Percentiles rank a stretch among this genome's conserved stretches.
phyloP scores from a whole-genome alignment of 371 early-diverging fungal genomes.

The Mucor indicus region DNA sequence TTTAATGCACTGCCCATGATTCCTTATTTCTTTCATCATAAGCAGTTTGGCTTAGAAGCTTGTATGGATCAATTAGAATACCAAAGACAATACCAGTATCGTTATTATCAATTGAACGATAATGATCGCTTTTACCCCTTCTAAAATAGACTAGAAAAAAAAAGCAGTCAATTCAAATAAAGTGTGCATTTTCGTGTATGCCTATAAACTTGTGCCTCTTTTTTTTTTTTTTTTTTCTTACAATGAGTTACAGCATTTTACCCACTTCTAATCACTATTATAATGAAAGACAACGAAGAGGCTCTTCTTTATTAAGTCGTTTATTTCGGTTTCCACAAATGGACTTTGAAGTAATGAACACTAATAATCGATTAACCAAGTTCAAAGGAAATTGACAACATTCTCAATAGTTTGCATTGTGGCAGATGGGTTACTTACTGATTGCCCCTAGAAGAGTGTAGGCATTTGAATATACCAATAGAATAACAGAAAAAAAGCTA shows the following conservation, averaged over 20 bases:
- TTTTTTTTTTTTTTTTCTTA: too few relatives aligned
- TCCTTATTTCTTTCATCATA: constrained; percentile 23
- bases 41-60: constrained; percentile 21
- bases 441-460: constrained; percentile 87
- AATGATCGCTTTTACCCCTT: not conserved
- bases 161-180: too few relatives aligned
- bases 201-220: too few relatives aligned
- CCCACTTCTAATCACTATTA: not conserved
- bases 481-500: constrained; percentile 56
- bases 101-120: not conserved
- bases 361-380: not conserved
- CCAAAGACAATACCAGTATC: not conserved
- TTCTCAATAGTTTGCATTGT: constrained; percentile 30
- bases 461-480: constrained; percentile 18
- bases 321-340: constrained; percentile 77
- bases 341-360: constrained; percentile 70
- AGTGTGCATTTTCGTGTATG: too few relatives aligned
- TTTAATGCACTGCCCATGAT: constrained; percentile 6
- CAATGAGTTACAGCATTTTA: too few relatives aligned
- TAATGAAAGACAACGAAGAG: constrained; percentile 2
- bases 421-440: constrained; percentile 89
- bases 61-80: constrained; percentile 16
- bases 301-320: constrained; percentile 41
- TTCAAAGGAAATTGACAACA: too few relatives aligned
- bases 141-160: not conserved